These are phyloP conservation scores for Polytrichum formosum DNA, from an alignment of 225 moss, liverwort and hornwort genomes.

Conservation along the genomic window DNA sequence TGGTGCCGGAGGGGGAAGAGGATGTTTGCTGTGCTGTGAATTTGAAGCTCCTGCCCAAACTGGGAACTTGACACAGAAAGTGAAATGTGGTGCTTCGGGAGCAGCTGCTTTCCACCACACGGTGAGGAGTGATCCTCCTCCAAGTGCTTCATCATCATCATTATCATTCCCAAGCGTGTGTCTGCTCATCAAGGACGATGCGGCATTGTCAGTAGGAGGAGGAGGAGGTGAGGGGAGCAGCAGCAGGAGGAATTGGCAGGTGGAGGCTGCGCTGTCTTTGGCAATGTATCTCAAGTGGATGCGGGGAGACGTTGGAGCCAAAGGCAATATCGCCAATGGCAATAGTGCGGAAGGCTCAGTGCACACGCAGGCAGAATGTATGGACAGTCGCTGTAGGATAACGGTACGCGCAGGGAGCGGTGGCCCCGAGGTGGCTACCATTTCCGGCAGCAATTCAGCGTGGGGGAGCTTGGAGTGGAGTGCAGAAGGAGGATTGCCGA, in stretches of 20 bases:
- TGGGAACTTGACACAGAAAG: constrained; percentile 20
- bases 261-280: constrained; percentile 23
- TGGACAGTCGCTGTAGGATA: constrained; percentile 10
- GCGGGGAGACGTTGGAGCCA: not conserved
- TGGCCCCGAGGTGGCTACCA: not conserved
- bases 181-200: constrained; percentile 16
- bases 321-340: not conserved
- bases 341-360: constrained; percentile 8
- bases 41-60: constrained; percentile 3
- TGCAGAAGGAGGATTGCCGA: constrained; percentile 7
- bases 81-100: constrained; percentile 19
- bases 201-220: no score
- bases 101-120: constrained; percentile 2
- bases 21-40: constrained; percentile 16
- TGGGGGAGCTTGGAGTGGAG: constrained; percentile 13
- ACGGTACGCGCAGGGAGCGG: constrained; percentile 7
- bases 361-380: constrained; percentile 14
- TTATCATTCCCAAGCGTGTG: not conserved
- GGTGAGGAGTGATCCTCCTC: constrained; percentile 6
- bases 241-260: constrained; percentile 7
- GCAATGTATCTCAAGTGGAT: constrained; percentile 24
- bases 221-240: no score
- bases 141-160: no score
- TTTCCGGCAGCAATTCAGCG: not conserved
- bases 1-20: not conserved